Base-by-base conservation (phyloP, 2,329 filamentous ascomycete species). In the Trichoderma asperellum region DNA sequence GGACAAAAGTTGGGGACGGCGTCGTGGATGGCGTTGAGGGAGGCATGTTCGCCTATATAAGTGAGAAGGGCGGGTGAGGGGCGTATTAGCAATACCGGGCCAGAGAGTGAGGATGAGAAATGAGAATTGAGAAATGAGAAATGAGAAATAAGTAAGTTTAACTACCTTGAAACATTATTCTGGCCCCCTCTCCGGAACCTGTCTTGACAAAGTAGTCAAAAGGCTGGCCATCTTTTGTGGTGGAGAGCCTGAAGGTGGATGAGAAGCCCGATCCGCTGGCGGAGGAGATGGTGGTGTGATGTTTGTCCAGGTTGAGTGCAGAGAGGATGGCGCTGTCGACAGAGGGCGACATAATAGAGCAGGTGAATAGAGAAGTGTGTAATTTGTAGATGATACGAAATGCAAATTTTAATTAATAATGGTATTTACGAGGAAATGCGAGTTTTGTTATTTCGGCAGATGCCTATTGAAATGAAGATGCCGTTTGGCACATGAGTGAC, bases 1-100 rank as follows among this genome's bases (percentile, higher is more conserved):
- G 94, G 94, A 76, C 92, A 95, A 65, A 97, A 87, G 37, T 86
- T 86, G 1, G 93, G 91, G 0, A 96, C 91, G 16, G 84, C 83
- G 57, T 83, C 76, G 77, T 93, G 87, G 73, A 98, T 92, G 66
- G 93, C 92, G 76, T 94, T 94, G 67, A 97, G 87, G 2, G 93
- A 96, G 61, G 88, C 87, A 76, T 93, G 91, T 80, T 97, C 95
- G 70, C 94, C 92, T 88, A 29, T 88, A 29, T 49, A 49, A 57
- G 62, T 49, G 27, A 56, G 43, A 21, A 21, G n/a, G 2, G n/a
- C n/a, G 18, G 14, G n/a, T 6, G 14, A 5, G 18, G 14, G 43
- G 37, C 6, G 37, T n/a, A 2, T 59, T 47, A 56, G 40, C 18
- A 5, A 32, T 53, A 10, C 34, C 2, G 58, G 11, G 12, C 1